A percentile compares a stretch with the other conserved stretches of the same genome.
Evolutionary conservation across 768 basidiomycete genomes (phyloP).

Genomic region (Mycena polygramma): DNA sequence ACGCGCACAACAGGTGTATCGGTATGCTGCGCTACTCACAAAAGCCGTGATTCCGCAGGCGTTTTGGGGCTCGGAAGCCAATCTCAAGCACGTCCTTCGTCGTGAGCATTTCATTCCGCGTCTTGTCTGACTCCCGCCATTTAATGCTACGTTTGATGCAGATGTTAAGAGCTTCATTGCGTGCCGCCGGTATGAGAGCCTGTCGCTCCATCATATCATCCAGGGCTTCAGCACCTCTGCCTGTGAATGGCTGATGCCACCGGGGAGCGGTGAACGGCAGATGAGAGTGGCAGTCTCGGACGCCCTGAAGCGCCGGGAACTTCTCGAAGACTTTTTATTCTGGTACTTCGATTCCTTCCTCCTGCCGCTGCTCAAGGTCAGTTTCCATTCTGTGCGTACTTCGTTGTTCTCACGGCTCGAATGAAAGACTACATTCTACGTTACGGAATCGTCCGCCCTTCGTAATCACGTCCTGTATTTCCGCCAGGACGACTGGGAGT

Average conservation of each 20-base stretch:
- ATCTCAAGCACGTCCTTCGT: conserved; percentile 68
- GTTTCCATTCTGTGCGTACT: background rate
- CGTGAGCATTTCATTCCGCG: conserved; percentile 56
- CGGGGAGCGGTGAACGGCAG: conserved; percentile 54
- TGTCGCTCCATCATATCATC: conserved; percentile 80
- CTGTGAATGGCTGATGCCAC: conserved; percentile 83
- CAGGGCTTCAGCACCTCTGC: conserved; percentile 82
- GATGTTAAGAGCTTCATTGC: conserved; percentile 82
- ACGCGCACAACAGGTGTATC: conserved; percentile 69
- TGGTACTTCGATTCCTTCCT: conserved; percentile 96
- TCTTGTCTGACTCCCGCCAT: conserved; percentile 3
- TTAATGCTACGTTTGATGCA: conserved; percentile 45
- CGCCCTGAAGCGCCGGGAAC: conserved; percentile 78
- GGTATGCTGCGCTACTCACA: conserved; percentile 74
- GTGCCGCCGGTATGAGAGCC: conserved; percentile 83
- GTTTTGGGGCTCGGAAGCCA: conserved; percentile 83
- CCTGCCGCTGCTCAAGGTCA: conserved; percentile 81
- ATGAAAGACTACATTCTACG: conserved; percentile 89
- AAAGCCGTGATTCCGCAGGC: conserved; percentile 77
- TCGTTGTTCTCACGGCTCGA: conserved; percentile 3
- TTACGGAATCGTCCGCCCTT: conserved; percentile 91
- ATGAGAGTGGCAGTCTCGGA: conserved; percentile 73
- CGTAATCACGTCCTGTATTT: conserved; percentile 90
- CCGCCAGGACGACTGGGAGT: conserved; percentile 94
- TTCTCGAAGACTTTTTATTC: conserved; percentile 90